Base-by-base conservation (phyloP, 306 rosid genomes). In the Medicago arabica region DNA sequence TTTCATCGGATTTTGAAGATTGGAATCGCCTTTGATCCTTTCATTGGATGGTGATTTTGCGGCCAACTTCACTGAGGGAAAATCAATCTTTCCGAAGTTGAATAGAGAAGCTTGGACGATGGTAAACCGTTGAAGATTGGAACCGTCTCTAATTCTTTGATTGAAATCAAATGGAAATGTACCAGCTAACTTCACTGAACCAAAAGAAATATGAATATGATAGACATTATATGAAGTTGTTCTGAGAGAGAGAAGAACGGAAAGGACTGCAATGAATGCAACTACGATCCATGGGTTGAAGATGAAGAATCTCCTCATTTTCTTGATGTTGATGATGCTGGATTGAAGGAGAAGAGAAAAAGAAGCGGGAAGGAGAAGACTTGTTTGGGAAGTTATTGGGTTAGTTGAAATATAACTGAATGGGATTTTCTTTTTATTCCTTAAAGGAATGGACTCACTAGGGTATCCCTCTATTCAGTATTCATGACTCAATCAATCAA, bases 211-310 rank as follows among this genome's bases (percentile, higher is more conserved):
- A 21, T 25, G 54, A 62, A 82, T 31, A 21, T 25, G 54, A 8
- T 70, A 68, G 25, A 59, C 69, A 16, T 84, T 55, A 5, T 77
- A 23, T 13, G 57, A 21, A 46, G 6, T 6, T 10, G 68, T 66
- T 16, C 72, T 78, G 23, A 77, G 84, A 38, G 90, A 82, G 43
- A 87, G 75, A 13, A 88, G 79, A 19, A 88, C 78, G 0, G 89
- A 69, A 57, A 61, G 67, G 4, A 81, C 16, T 1, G 71, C 9
- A 0, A 71, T 8, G 0, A 86, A 71, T n/a, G 77, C 82, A 18
- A 62, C 15, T 9, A 71, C 39, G 6, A 87, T 25, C 84, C 84
- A 87, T 1, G 80, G 15, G 74, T 60, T 68, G 55, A 82, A 62
- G 38, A 34, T 34, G 38, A 6, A 34, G 38, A 74, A 85, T 69